Conservation (phyloP, 169 alveolate species). For the Perkinsus chesapeaki region DNA sequence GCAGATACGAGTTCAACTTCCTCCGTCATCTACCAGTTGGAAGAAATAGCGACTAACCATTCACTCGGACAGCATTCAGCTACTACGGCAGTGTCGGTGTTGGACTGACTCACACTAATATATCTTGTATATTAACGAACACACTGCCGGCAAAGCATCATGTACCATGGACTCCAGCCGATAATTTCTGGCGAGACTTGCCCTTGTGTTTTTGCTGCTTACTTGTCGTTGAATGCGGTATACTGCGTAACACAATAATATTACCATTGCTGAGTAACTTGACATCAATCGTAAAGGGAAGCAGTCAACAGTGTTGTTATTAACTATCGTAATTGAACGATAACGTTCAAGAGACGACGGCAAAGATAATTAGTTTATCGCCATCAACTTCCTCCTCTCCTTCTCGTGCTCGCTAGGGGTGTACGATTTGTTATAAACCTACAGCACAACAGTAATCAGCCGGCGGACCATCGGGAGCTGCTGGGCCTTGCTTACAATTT, state of each 20-base stretch:
- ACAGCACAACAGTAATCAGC: neutral
- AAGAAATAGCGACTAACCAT: too few species aligned
- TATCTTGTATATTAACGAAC: too few species aligned
- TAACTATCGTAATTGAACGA: neutral
- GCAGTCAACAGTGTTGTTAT: neutral
- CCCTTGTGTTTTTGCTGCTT: too few species aligned
- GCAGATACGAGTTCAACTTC: too few species aligned
- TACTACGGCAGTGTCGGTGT: too few species aligned
- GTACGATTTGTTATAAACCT: neutral
- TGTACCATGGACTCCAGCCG: too few species aligned
- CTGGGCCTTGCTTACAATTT: neutral
- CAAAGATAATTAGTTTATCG: neutral
- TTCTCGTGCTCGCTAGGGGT: neutral
- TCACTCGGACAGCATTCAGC: too few species aligned
- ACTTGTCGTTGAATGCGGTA: too few species aligned
- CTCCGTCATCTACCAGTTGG: too few species aligned
- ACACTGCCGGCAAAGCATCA: too few species aligned
- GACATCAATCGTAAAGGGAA: neutral
- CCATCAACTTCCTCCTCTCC: conserved; percentile 5
- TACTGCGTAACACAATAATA: neutral
- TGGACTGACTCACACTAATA: too few species aligned
- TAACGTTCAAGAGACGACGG: neutral
- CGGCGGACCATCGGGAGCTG: neutral
- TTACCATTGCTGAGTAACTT: neutral
- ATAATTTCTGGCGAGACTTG: too few species aligned